Conservation (phyloP, 306 rosid species). For the Sophora flavescens region DNA sequence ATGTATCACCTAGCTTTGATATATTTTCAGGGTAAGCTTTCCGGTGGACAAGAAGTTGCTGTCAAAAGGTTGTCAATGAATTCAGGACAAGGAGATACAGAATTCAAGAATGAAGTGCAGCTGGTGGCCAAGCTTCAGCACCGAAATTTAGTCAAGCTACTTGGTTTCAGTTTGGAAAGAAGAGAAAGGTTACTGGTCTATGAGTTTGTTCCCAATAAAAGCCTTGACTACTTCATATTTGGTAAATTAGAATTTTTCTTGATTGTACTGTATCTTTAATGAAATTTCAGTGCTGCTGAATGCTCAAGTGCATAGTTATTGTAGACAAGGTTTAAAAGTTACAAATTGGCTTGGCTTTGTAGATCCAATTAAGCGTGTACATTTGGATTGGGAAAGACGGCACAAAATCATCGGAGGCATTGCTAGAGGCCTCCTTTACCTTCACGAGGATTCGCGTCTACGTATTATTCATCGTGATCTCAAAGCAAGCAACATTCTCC, state of each 20-base stretch:
- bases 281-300: neutral
- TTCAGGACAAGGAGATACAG: slow-evolving; percentile 60
- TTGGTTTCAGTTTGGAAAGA: slow-evolving; percentile 58
- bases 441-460: slow-evolving; percentile 54
- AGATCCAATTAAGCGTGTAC: slow-evolving; percentile 44
- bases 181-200: slow-evolving; percentile 59
- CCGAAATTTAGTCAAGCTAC: slow-evolving; percentile 56
- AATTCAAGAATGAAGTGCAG: slow-evolving; percentile 61
- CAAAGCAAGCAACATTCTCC: slow-evolving; percentile 52
- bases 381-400: slow-evolving; percentile 45
- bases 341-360: neutral
- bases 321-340: neutral
- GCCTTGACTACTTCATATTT: slow-evolving; percentile 61
- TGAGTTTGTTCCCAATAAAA: slow-evolving; percentile 60
- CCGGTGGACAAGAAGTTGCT: slow-evolving; percentile 50
- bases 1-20: neutral
- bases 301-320: neutral
- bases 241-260: slow-evolving; percentile 39
- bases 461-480: slow-evolving; percentile 53
- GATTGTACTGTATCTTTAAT: neutral
- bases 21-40: slow-evolving; percentile 48
- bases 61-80: slow-evolving; percentile 56
- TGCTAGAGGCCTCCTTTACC: slow-evolving; percentile 49
- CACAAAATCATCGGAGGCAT: slow-evolving; percentile 51
- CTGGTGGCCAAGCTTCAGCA: slow-evolving; percentile 64